Base-by-base conservation (phyloP, 2,329 filamentous ascomycete species). In the Pestalotiopsis sp. region DNA sequence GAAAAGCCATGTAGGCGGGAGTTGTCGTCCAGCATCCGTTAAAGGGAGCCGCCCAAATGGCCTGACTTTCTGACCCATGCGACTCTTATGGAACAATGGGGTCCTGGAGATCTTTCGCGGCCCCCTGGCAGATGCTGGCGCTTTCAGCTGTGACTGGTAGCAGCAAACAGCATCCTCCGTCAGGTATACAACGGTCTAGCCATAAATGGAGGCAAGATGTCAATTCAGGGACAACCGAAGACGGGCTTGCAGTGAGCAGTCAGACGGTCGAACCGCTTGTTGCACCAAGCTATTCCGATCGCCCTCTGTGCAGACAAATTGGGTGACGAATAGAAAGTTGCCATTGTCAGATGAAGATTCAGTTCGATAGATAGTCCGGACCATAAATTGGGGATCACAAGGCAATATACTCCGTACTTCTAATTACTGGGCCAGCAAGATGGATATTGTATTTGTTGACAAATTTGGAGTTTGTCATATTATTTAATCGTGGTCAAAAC, bases 31-130 rank as follows among this genome's bases (percentile, higher is more conserved):
- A 62, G 31, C 59, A 62, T 52, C 45, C 45, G 45, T 52, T 52
- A 52, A 52, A 52, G 45, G 45, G 45, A 52, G 45, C 20, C 17
- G 17, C 7, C 13, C 13, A 57, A 66, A 58, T 66, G 63, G 63
- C 45, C 63, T 66, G 63, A 66, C 49, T 66, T 66, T 45, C 31
- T 57, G 17, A 23, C 63, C 63, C 63, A 66, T 66, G 63, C 63
- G 63, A 66, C 63, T 66, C 13, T 17, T 49, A 23, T 56, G 41
- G 45, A 58, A 66, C 41, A 38, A 66, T 20, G 62, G 45, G 31
- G 23, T 20, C 41, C 23, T 31, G 63, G 41, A 66, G 63, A 66
- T 66, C 63, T 27, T 45, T 64, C 38, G 17, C 31, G 27, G 25
- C 57, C 45, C 45, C 45, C 31, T 36, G 31, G 31, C 31, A 36